Evolutionary conservation across 1,139 yeast genomes (phyloP).

Genomic region (Lodderomyces oxycetoniae): DNA sequence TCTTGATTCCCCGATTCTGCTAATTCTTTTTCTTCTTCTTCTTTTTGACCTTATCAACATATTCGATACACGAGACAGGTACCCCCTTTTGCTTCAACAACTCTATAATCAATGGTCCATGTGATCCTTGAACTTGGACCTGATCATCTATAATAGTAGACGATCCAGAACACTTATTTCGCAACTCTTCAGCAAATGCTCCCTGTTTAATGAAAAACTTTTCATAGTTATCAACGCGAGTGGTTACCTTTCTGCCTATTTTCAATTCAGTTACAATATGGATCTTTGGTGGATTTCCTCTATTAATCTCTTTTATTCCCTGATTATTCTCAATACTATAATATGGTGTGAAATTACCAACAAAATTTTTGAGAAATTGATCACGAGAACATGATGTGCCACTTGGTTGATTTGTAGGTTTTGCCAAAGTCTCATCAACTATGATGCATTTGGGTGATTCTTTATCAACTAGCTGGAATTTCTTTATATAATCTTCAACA

Average conservation of each 20-base stretch:
- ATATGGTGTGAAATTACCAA: conserved; percentile 52
- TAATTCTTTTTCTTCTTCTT: conserved; percentile 44
- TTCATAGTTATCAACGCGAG: conserved; percentile 68
- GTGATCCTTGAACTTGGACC: conserved; percentile 83
- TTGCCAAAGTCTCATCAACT: conserved; percentile 45
- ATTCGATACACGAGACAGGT: conserved; percentile 59
- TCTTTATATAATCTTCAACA: conserved; percentile 52
- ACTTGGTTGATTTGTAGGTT: conserved; percentile 22
- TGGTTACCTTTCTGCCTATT: conserved; percentile 77
- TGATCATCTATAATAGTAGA: conserved; percentile 58
- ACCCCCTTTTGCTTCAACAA: conserved; percentile 64
- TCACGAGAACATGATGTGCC: conserved; percentile 40
- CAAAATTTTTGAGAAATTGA: conserved; percentile 44
- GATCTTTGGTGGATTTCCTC: conserved; percentile 68
- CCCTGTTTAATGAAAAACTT: conserved; percentile 62
- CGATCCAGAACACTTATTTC: conserved; percentile 84
- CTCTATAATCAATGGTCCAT: conserved; percentile 57
- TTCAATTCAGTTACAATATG: conserved; percentile 68
- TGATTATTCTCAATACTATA: conserved; percentile 44
- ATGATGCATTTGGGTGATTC: conserved; percentile 47
- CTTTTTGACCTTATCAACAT: conserved; percentile 59
- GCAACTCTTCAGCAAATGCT: conserved; percentile 61
- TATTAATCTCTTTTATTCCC: conserved; percentile 30
- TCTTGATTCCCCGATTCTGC: no score
- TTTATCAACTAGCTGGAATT: conserved; percentile 39